These are phyloP conservation scores for Heterobasidion parviporum DNA, from an alignment of 1,284 basidiomycete genomes.

Conservation along the genomic window DNA sequence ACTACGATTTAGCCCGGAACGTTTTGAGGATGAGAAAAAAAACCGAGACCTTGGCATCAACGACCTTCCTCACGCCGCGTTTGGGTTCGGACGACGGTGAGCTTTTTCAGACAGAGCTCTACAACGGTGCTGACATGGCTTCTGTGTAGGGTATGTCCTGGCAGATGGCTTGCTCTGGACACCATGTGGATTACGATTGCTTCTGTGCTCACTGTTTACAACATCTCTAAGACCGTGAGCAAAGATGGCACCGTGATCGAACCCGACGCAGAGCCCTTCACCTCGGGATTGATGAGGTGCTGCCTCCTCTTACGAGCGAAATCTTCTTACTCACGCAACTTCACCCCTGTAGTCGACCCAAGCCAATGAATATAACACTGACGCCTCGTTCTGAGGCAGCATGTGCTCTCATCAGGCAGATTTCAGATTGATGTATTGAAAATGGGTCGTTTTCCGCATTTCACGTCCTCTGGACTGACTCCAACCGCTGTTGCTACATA, in stretches of 20 bases:
- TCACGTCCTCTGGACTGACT: neutral
- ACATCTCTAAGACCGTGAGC: constrained; percentile 31
- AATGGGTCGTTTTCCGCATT: no score
- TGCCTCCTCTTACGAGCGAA: no score
- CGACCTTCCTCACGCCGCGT: neutral
- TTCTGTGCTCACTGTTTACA: constrained; percentile 33
- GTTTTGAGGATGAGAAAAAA: neutral
- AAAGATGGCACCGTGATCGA: constrained; percentile 31
- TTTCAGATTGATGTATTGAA: neutral
- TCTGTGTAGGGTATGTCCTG: constrained; percentile 34
- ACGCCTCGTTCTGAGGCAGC: neutral
- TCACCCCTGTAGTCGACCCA: neutral
- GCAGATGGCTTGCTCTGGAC: constrained; percentile 33
- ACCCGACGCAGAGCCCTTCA: constrained; percentile 28
- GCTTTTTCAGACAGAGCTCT: constrained; percentile 7
- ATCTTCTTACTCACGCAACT: constrained; percentile 18
- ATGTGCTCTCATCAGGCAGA: neutral
- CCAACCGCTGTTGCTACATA: no score
- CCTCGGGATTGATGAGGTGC: constrained; percentile 36
- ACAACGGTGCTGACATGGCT: neutral
- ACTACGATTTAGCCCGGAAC: neutral
- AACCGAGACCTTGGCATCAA: neutral
- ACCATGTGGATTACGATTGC: constrained; percentile 40
- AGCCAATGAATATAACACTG: neutral
- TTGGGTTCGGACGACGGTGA: constrained; percentile 2